phyloP scores from a whole-genome alignment of 306 rosid species.

The Argentina anserina region DNA sequence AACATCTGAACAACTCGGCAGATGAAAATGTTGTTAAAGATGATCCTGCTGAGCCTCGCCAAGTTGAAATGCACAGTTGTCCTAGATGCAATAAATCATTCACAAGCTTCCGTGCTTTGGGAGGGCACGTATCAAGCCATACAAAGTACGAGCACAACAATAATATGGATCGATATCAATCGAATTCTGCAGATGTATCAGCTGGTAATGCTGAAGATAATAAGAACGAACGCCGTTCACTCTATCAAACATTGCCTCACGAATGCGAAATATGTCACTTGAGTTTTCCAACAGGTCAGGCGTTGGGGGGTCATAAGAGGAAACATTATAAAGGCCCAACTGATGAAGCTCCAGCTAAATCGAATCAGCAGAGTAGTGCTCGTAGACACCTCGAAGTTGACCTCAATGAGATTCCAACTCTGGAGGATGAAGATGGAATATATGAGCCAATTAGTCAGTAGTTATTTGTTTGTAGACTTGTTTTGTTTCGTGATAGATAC shows the following conservation, averaged over 20 bases:
- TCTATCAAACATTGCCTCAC: background rate
- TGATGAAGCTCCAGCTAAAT: background rate
- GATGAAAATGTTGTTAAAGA: background rate
- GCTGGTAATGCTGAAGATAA: background rate
- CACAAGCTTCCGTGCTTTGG: conserved; percentile 37
- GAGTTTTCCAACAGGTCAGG: conserved; percentile 20
- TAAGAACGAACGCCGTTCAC: background rate
- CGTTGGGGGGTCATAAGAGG: conserved; percentile 31
- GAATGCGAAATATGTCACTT: conserved; percentile 3
- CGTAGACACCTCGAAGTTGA: conserved; percentile 24
- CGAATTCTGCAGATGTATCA: background rate
- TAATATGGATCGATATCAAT: background rate
- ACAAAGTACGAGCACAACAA: conserved; percentile 13
- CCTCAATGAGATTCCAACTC: conserved; percentile 43
- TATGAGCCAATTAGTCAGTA: background rate
- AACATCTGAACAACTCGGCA: background rate
- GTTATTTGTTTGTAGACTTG: background rate
- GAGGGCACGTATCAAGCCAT: conserved; percentile 41
- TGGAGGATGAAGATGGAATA: conserved; percentile 15
- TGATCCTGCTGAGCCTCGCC: background rate
- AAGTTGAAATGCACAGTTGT: conserved; percentile 13
- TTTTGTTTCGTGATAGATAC: background rate
- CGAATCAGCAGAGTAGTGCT: background rate
- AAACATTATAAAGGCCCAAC: conserved; percentile 1
- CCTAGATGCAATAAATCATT: conserved; percentile 27